These are phyloP conservation scores for Centrapalus pauciflorus DNA, from an alignment of 129 eudicot species.

Conservation along the genomic window DNA sequence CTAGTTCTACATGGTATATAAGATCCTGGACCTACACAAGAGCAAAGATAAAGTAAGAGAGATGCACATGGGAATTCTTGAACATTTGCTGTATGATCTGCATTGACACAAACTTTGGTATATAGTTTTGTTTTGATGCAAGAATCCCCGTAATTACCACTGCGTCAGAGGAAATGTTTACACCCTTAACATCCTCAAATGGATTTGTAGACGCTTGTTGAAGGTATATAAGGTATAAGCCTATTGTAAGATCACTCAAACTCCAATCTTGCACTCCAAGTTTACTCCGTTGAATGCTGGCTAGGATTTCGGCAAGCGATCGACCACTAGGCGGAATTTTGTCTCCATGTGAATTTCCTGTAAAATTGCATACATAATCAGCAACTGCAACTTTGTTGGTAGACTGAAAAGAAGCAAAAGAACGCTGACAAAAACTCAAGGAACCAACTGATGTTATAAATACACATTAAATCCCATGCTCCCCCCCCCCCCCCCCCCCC, in stretches of 20 bases:
- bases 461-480: not conserved
- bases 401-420: constrained; percentile 3
- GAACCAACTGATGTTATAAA: not conserved
- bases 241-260: constrained; percentile 90
- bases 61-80: not conserved
- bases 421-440: not conserved
- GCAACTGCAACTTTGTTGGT: not conserved
- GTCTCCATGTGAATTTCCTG: constrained; percentile 45
- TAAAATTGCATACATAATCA: constrained; percentile 6
- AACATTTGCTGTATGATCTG: not conserved
- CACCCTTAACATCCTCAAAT: constrained; percentile 76
- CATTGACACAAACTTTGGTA: not conserved
- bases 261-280: constrained; percentile 92
- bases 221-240: constrained; percentile 85
- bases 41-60: not conserved
- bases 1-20: constrained; percentile 82
- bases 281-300: constrained; percentile 84
- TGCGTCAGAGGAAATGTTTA: constrained; percentile 63
- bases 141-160: constrained; percentile 41
- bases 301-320: constrained; percentile 69
- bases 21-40: constrained; percentile 70
- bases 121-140: not conserved
- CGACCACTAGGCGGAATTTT: constrained; percentile 63
- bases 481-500: too few relatives aligned
- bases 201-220: constrained; percentile 77